Evolutionary conservation across 768 basidiomycete species (phyloP).

Genomic region (Kwoniella shandongensis): DNA sequence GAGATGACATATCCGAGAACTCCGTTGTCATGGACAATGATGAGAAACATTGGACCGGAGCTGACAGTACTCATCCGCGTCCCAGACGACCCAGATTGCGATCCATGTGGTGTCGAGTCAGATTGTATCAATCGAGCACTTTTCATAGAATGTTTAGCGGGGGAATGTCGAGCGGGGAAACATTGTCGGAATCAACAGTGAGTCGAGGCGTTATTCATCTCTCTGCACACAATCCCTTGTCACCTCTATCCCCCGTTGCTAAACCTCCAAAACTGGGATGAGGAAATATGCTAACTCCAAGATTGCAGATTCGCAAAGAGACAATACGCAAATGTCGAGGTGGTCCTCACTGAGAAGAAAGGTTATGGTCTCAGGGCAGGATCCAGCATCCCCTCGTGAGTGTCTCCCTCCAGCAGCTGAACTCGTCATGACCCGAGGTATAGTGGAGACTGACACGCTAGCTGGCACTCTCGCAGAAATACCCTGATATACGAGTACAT

Average conservation of each 20-base stretch:
- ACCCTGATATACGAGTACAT: constrained; percentile 95
- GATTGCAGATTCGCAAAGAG: constrained; percentile 74
- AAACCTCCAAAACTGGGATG: neutral
- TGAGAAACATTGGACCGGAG: too few species aligned
- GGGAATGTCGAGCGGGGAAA: constrained; percentile 77
- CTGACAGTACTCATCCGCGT: too few species aligned
- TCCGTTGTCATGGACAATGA: too few species aligned
- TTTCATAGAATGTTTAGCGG: constrained; percentile 90
- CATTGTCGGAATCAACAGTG: constrained; percentile 94
- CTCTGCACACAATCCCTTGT: too few species aligned
- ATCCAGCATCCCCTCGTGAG: constrained; percentile 54
- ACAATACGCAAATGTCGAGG: constrained; percentile 80
- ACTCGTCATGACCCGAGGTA: too few species aligned
- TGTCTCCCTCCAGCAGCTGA: too few species aligned
- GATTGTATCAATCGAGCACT: constrained; percentile 98
- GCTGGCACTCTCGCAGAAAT: constrained; percentile 76
- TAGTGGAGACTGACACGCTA: too few species aligned
- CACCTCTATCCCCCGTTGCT: neutral
- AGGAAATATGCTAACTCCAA: constrained; percentile 3
- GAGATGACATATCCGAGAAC: too few species aligned
- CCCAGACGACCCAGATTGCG: constrained; percentile 60
- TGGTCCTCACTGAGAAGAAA: constrained; percentile 92
- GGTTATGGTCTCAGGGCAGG: constrained; percentile 88
- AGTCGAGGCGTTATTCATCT: constrained; percentile 29
- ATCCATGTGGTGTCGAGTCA: constrained; percentile 79